Conservation (phyloP, 23 red algal species). For the Agarophyton chilense region DNA sequence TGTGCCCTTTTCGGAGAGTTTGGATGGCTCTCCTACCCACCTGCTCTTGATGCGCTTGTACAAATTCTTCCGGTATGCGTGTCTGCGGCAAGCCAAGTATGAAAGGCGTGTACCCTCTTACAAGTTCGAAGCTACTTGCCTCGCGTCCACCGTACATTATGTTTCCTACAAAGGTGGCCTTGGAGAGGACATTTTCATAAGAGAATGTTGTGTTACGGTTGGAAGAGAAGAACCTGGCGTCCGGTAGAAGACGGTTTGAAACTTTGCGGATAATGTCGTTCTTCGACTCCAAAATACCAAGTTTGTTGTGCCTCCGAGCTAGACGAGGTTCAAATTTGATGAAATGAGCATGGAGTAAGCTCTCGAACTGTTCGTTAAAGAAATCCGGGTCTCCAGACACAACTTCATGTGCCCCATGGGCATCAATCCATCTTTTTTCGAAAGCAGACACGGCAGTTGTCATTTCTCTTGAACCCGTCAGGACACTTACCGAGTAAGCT, state of each 20-base stretch:
- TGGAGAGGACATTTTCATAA: constrained; percentile 17
- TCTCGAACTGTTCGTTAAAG: background rate
- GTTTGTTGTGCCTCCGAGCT: constrained; percentile 38
- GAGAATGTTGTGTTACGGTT: background rate
- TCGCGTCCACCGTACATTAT: constrained; percentile 25
- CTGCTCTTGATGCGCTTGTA: constrained; percentile 17
- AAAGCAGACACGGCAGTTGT: background rate
- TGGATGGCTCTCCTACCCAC: constrained; percentile 8
- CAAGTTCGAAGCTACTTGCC: constrained; percentile 40
- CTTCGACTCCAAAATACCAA: constrained; percentile 35
- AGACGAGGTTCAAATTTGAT: constrained; percentile 14
- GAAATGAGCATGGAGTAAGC: background rate
- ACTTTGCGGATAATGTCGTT: background rate
- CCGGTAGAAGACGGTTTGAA: background rate
- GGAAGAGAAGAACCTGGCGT: constrained; percentile 15
- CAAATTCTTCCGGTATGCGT: background rate
- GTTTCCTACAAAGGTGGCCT: constrained; percentile 20
- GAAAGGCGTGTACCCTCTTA: constrained; percentile 21
- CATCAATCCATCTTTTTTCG: background rate
- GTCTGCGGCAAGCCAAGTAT: constrained; percentile 20
- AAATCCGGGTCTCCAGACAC: constrained; percentile 40
- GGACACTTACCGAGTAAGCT: background rate
- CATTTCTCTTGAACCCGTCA: constrained; percentile 8
- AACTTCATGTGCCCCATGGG: background rate
- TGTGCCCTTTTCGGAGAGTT: background rate